Conservation (phyloP, 345 rosid genomes). For the Syzygium jambos region DNA sequence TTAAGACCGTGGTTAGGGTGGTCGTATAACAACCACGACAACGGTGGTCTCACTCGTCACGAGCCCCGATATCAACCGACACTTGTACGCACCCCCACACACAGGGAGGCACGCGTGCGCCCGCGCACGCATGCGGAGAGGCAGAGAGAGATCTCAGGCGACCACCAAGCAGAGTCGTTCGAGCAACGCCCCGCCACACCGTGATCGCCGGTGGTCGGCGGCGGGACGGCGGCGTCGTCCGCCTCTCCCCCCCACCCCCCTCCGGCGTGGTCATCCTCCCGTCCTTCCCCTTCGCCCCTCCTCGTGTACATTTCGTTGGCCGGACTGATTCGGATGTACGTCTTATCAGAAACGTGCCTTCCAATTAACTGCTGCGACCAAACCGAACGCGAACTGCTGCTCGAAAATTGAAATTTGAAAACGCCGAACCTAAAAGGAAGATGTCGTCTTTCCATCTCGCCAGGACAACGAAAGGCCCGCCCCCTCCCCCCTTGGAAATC, state of each 20-base stretch:
- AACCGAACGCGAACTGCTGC: not conserved
- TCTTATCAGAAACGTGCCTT: not conserved
- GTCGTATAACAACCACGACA: not conserved
- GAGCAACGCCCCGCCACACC: not conserved
- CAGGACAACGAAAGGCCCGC: too few relatives aligned
- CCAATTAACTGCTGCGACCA: not conserved
- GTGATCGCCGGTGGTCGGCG: not conserved
- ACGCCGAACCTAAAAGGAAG: too few relatives aligned
- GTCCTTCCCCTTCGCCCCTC: not conserved
- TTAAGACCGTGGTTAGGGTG: not conserved
- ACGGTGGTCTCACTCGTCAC: not conserved
- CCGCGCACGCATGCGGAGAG: not conserved
- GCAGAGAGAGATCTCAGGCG: not conserved
- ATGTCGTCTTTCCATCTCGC: too few relatives aligned
- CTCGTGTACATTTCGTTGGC: not conserved
- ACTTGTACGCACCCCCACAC: not conserved
- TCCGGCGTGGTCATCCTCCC: not conserved
- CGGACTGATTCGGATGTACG: not conserved
- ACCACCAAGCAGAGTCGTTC: fast-evolving
- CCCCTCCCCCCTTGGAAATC: not conserved
- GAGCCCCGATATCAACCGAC: fast-evolving
- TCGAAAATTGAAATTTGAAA: too few relatives aligned
- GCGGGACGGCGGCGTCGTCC: not conserved
- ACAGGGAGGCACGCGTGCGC: not conserved
- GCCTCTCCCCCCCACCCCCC: too few relatives aligned